A percentile compares a stretch with the other conserved stretches of the same genome.
phyloP scores from a whole-genome alignment of 352 stramenopile species.

The Globisporangium abappressorium region DNA sequence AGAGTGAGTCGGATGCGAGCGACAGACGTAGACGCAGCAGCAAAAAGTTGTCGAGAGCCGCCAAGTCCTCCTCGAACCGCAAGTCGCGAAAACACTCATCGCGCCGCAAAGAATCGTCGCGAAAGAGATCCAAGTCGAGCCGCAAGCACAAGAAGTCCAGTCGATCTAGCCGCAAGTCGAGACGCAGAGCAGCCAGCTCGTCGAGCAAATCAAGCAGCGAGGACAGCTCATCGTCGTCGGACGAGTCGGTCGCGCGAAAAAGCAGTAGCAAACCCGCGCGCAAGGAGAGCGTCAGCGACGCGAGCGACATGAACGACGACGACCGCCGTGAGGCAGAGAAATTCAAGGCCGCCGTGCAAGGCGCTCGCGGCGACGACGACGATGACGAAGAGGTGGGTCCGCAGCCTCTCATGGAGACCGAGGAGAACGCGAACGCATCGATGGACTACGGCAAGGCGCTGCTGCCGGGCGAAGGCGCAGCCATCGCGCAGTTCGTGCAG shows the following conservation, averaged over 20 bases:
- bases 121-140: slow-evolving; percentile 25
- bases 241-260: slow-evolving; percentile 18
- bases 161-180: slow-evolving; percentile 16
- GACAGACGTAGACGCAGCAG: slow-evolving; percentile 24
- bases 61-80: slow-evolving; percentile 26
- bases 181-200: slow-evolving; percentile 10
- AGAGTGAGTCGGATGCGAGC: slow-evolving; percentile 27
- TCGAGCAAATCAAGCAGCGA: slow-evolving; percentile 11
- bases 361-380: slow-evolving; percentile 34
- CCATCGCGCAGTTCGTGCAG: slow-evolving; percentile 98
- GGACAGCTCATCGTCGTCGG: slow-evolving; percentile 18
- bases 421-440: slow-evolving; percentile 43
- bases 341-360: slow-evolving; percentile 90
- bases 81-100: slow-evolving; percentile 24
- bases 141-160: slow-evolving; percentile 18
- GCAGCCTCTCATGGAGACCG: slow-evolving; percentile 56
- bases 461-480: slow-evolving; percentile 91
- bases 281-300: slow-evolving; percentile 14
- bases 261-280: slow-evolving; percentile 21
- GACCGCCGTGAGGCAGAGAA: slow-evolving; percentile 77
- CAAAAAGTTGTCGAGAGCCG: slow-evolving; percentile 12
- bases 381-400: slow-evolving; percentile 89
- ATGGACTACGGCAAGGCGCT: slow-evolving; percentile 92
- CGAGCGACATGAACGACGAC: slow-evolving; percentile 41
- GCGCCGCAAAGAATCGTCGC: slow-evolving; percentile 23